Conservation (phyloP, 2,329 filamentous ascomycete species). For the Ophiocordyceps unilateralis region DNA sequence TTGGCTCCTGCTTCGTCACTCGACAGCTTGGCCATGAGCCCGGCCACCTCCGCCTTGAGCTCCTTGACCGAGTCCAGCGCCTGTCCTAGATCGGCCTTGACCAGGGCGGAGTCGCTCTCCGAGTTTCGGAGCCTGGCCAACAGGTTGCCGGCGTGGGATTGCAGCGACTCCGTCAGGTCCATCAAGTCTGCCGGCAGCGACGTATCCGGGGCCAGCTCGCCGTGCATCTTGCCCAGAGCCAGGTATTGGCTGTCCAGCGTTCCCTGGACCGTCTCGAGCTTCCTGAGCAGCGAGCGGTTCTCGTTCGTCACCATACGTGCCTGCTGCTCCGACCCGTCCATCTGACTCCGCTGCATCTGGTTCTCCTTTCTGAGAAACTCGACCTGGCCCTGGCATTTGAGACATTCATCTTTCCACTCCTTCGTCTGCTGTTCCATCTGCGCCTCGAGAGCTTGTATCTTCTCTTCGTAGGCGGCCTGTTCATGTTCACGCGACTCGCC, state of each 20-base stretch:
- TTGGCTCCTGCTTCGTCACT: conserved; percentile 32
- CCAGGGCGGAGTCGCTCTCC: conserved; percentile 40
- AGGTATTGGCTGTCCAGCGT: conserved; percentile 31
- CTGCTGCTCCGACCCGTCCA: conserved; percentile 39
- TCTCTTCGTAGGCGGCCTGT: conserved; percentile 51
- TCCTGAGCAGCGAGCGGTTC: conserved; percentile 30
- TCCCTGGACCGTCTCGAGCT: conserved; percentile 32
- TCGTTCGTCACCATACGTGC: conserved; percentile 38
- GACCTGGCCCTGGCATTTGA: conserved; percentile 43
- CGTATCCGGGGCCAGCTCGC: conserved; percentile 36
- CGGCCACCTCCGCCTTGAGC: conserved; percentile 39
- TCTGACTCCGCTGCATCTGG: conserved; percentile 39
- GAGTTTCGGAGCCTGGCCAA: conserved; percentile 40
- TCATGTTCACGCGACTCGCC: conserved; percentile 73
- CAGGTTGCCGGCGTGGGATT: conserved; percentile 38
- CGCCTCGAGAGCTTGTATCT: conserved; percentile 47
- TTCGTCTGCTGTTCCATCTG: conserved; percentile 50
- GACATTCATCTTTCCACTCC: conserved; percentile 36
- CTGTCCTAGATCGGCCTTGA: conserved; percentile 46
- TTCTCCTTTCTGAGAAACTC: conserved; percentile 45
- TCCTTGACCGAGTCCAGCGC: conserved; percentile 36
- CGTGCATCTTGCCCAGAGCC: conserved; percentile 40
- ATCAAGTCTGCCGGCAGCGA: conserved; percentile 35
- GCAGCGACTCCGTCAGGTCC: conserved; percentile 42
- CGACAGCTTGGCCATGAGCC: conserved; percentile 33